A percentile compares a stretch with the other conserved stretches of the same genome.
These are phyloP conservation scores for Venturia aucupariae DNA, from an alignment of 2,329 filamentous ascomycete genomes.

Conservation along the genomic window DNA sequence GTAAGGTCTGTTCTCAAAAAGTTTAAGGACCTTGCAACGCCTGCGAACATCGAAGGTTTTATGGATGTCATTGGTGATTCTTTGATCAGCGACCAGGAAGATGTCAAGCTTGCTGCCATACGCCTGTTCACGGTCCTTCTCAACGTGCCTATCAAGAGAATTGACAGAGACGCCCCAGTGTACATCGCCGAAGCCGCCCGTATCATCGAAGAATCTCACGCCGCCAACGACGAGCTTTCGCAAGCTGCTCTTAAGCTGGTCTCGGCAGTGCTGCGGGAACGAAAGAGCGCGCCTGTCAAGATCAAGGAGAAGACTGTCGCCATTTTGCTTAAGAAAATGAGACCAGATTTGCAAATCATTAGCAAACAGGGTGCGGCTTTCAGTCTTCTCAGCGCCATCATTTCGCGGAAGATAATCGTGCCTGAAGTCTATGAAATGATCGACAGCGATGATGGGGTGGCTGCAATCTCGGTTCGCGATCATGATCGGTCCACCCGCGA, in stretches of 20 bases:
- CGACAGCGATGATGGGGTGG: conserved; percentile 80
- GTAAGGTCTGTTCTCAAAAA: conserved; percentile 80
- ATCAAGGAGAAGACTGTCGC: conserved; percentile 77
- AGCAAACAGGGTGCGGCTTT: conserved; percentile 89
- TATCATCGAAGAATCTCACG: conserved; percentile 65
- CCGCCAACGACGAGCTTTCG: conserved; percentile 71
- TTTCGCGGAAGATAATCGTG: conserved; percentile 77
- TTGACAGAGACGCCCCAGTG: conserved; percentile 63
- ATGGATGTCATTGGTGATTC: conserved; percentile 83
- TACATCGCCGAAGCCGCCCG: conserved; percentile 80
- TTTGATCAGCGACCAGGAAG: conserved; percentile 74
- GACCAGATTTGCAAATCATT: conserved; percentile 84
- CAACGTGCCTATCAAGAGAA: conserved; percentile 65
- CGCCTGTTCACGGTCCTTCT: conserved; percentile 77
- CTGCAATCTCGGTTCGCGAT: conserved; percentile 91
- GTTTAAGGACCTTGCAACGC: conserved; percentile 68
- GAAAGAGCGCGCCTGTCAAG: conserved; percentile 60
- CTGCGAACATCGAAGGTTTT: conserved; percentile 74
- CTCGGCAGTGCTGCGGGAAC: conserved; percentile 73
- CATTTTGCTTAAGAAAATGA: conserved; percentile 69
- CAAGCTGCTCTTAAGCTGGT: conserved; percentile 86
- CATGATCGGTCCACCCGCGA: conserved; percentile 83
- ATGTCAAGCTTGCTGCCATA: conserved; percentile 82
- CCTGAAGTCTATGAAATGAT: conserved; percentile 84
- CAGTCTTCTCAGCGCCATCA: conserved; percentile 80